Evolutionary conservation across 306 rosid species (phyloP).

Genomic region (Boehmeria nivea): DNA sequence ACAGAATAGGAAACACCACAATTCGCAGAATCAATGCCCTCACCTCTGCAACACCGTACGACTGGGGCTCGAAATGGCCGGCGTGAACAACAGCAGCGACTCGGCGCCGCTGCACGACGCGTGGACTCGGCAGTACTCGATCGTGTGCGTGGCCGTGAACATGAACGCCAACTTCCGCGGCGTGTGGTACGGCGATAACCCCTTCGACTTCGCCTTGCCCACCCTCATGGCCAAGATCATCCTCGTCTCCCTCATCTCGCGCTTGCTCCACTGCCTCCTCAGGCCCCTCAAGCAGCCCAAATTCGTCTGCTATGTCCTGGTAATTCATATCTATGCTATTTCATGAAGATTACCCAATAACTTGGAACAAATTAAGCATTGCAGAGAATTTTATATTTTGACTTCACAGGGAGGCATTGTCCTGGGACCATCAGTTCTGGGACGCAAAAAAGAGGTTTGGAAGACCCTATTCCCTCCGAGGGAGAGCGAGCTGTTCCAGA

Average conservation of each 20-base stretch:
- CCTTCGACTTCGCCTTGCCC: slow-evolving; percentile 32
- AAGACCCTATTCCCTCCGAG: not conserved
- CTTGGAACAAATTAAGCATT: too few relatives aligned
- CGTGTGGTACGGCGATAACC: slow-evolving; percentile 29
- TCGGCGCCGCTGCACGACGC: not conserved
- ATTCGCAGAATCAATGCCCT: too few relatives aligned
- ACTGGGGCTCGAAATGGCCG: slow-evolving; percentile 7
- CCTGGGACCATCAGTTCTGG: slow-evolving; percentile 29
- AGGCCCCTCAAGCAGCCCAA: slow-evolving; percentile 50
- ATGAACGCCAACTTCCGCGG: slow-evolving; percentile 13
- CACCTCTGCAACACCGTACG: too few relatives aligned
- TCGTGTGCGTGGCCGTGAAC: not conserved
- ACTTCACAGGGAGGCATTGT: slow-evolving; percentile 29
- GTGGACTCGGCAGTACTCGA: not conserved
- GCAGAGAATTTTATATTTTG: too few relatives aligned
- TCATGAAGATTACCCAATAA: too few relatives aligned
- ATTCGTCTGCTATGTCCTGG: slow-evolving; percentile 40
- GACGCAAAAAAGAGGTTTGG: not conserved
- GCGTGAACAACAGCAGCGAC: not conserved
- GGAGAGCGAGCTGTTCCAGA: not conserved
- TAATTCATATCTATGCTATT: not conserved
- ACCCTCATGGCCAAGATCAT: slow-evolving; percentile 29
- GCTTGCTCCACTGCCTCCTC: slow-evolving; percentile 27
- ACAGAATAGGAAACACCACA: too few relatives aligned
- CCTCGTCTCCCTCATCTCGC: not conserved